Conservation (phyloP, 768 basidiomycete species). For the Fomitopsis pulvina region DNA sequence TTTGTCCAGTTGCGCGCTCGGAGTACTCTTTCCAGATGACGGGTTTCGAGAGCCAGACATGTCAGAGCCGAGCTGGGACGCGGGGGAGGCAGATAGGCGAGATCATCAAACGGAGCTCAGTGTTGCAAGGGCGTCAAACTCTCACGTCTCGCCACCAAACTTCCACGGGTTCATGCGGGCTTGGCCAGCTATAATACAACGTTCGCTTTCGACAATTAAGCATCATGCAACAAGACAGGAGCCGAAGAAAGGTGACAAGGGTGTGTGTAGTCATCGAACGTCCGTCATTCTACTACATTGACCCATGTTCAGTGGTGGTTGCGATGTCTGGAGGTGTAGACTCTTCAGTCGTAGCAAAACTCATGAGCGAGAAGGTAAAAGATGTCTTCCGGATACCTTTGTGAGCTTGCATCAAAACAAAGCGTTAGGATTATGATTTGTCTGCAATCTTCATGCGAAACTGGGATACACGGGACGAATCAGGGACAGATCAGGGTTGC, state of each 20-base stretch:
- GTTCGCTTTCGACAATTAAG: constrained; percentile 9
- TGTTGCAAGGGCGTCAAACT: constrained; percentile 5
- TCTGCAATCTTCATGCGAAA: constrained; percentile 95
- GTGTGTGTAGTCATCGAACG: constrained; percentile 8
- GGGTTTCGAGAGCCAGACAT: constrained; percentile 2
- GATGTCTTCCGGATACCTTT: constrained; percentile 1
- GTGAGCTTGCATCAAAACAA: background rate
- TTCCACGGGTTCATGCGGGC: constrained; percentile 4
- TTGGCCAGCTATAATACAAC: constrained; percentile 8
- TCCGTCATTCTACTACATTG: background rate
- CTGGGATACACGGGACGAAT: constrained; percentile 87
- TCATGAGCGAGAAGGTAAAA: constrained; percentile 61
- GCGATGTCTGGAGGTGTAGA: constrained; percentile 97
- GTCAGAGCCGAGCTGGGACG: background rate
- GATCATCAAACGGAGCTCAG: background rate
- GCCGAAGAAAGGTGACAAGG: constrained; percentile 24
- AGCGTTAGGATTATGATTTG: constrained; percentile 66
- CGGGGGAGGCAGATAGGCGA: too few species aligned
- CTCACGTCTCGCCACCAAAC: background rate
- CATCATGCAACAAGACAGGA: constrained; percentile 9
- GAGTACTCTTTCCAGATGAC: background rate
- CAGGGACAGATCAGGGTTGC: constrained; percentile 72
- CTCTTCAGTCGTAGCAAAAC: constrained; percentile 79
- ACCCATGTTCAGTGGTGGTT: constrained; percentile 62
- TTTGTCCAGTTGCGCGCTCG: background rate